These are phyloP conservation scores for Capronia coronata DNA, from an alignment of 2,329 filamentous ascomycete species.

Conservation along the genomic window DNA sequence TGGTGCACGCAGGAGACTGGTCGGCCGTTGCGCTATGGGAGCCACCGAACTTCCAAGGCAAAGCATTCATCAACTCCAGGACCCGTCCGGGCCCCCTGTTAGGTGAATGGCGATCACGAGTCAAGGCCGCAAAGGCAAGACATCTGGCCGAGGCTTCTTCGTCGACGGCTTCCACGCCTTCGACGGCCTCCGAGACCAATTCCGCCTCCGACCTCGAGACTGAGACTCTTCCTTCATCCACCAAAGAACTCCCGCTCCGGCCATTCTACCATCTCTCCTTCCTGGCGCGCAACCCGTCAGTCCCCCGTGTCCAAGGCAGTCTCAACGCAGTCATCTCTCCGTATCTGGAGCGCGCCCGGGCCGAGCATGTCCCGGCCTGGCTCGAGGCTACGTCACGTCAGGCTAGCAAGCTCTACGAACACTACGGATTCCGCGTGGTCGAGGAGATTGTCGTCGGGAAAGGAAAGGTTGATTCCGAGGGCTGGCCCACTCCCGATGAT, in stretches of 20 bases:
- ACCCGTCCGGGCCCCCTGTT: conserved; percentile 13
- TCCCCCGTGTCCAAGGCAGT: conserved; percentile 15
- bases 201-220: background rate
- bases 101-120: conserved; percentile 19
- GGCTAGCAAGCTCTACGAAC: conserved; percentile 22
- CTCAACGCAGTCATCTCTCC: conserved; percentile 25
- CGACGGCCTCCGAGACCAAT: conserved; percentile 1
- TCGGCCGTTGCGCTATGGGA: conserved; percentile 26
- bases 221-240: background rate
- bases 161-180: background rate
- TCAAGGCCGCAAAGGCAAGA: conserved; percentile 20
- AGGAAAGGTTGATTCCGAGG: conserved; percentile 16
- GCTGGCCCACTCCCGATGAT: conserved; percentile 17
- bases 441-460: conserved; percentile 19
- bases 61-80: conserved; percentile 22
- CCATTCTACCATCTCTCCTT: conserved; percentile 26
- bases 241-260: conserved; percentile 2
- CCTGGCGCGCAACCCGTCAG: conserved; percentile 22
- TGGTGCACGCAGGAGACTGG: conserved; percentile 26
- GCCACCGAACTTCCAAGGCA: conserved; percentile 19
- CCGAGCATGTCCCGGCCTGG: conserved; percentile 24
- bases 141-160: conserved; percentile 7
- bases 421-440: conserved; percentile 24
- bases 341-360: conserved; percentile 22
- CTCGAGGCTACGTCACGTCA: conserved; percentile 23